Percentiles rank a stretch among this genome's conserved stretches.
Evolutionary conservation across 306 rosid species (phyloP).

Genomic region (Prunus armeniaca): DNA sequence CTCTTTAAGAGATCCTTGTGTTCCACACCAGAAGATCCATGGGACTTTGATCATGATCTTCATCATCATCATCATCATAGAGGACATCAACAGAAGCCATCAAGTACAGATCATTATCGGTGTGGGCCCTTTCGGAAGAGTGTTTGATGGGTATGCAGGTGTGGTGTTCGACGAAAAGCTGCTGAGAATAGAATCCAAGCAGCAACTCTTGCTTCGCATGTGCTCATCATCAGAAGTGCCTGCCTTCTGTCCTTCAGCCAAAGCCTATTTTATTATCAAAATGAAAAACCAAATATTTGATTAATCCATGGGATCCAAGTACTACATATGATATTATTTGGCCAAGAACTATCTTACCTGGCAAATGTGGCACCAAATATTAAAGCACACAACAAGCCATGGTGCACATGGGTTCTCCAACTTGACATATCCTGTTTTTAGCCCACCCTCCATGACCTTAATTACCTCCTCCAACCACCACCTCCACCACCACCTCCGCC

Average conservation of each 20-base stretch:
- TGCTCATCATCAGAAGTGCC: not conserved
- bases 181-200: not conserved
- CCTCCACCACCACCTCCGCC: not conserved
- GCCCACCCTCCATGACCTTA: not conserved
- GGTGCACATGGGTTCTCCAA: not conserved
- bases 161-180: not conserved
- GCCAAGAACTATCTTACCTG: not conserved
- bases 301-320: not conserved
- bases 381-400: not conserved
- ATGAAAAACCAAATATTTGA: not conserved
- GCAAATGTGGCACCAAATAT: conserved; percentile 4
- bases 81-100: not conserved
- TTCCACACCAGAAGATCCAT: conserved; percentile 10
- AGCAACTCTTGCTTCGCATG: not conserved
- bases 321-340: not conserved
- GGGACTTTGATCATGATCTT: not conserved
- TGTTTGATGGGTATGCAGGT: not conserved
- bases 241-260: conserved; percentile 1
- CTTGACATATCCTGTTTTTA: not conserved
- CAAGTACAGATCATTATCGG: not conserved
- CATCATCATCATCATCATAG: not conserved
- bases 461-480: conserved; percentile 7
- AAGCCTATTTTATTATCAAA: not conserved
- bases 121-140: not conserved
- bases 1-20: not conserved